Base-by-base conservation (phyloP, 495 filamentous ascomycete genomes). In the Stereocaulon alpinum region DNA sequence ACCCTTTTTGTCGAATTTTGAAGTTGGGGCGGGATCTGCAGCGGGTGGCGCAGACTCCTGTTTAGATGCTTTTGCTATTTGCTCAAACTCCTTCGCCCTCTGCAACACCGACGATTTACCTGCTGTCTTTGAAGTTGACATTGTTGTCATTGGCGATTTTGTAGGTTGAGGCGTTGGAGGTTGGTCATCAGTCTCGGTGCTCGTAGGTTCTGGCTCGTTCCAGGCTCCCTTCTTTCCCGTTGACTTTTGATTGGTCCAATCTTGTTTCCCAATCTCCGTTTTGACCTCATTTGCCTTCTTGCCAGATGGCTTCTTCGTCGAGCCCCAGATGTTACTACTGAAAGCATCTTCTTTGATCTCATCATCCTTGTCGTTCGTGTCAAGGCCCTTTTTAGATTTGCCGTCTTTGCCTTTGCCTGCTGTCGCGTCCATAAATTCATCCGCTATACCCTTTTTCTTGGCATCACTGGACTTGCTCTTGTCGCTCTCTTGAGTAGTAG, bases 241-340 rank as follows among this genome's bases (percentile, higher is more conserved):
- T 14, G 40, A 55, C 40, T 54, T 64, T 18, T 69, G 63, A 69
- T 69, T 69, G 66, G 67, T 51, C 58, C 20, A 18, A 44, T 53
- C 52, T 50, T 53, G 51, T 57, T 66, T 60, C 14, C 32, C 64
- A 69, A 69, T 69, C 57, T 79, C 75, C 67, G 83, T 85, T 64
- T 77, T 78, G 14, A 80, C 75, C 6, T 68, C 66, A 62, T 85
- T 81, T 29, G 77, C 73, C 59, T 85, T 81, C 64, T 79, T 79
- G 64, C 79, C 80, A 55, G 78, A 76, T 69, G 67, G 67, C 67
- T 63, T 83, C 76, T 63, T 86, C 77, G 18, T 77, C 76, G 27
- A 76, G 68, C 60, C 64, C 66, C 66, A 66, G 32, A 60, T 24
- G 24, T 3, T 58, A 27, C 53, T 45, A 30, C 43, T 30, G 9